Evolutionary conservation across 768 basidiomycete species (phyloP).

Genomic region (Leucocoprinus sp.): DNA sequence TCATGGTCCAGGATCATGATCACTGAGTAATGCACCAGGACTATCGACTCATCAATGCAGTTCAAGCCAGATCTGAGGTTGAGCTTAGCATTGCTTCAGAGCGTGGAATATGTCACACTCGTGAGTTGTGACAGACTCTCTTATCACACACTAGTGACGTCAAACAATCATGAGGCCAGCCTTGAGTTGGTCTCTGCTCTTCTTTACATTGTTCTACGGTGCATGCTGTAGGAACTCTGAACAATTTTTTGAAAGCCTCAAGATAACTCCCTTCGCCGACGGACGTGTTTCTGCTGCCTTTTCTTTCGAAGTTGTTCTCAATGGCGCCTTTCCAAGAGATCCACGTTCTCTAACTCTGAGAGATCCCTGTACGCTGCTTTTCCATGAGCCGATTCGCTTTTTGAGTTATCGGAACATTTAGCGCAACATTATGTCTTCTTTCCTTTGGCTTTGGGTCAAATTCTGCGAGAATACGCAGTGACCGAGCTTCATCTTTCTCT

Average conservation of each 20-base stretch:
- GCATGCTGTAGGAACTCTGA: constrained; percentile 24
- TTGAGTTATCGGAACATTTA: too few relatives aligned
- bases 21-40: too few relatives aligned
- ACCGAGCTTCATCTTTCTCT: constrained; percentile 85
- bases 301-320: constrained; percentile 62
- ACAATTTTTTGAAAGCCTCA: constrained; percentile 39
- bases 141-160: too few relatives aligned
- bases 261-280: constrained; percentile 53
- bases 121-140: too few relatives aligned
- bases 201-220: constrained; percentile 10
- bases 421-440: constrained; percentile 85
- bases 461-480: constrained; percentile 77
- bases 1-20: too few relatives aligned
- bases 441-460: constrained; percentile 80
- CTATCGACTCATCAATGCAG: too few relatives aligned
- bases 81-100: too few relatives aligned
- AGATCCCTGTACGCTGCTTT: constrained; percentile 31
- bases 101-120: too few relatives aligned
- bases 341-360: constrained; percentile 44
- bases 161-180: constrained; percentile 4
- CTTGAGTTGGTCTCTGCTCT: constrained; percentile 7
- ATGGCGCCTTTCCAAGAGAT: constrained; percentile 45
- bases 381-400: too few relatives aligned
- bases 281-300: constrained; percentile 79
- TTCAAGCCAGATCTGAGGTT: too few relatives aligned